Base-by-base conservation (phyloP, 768 basidiomycete genomes). In the Gloeophyllum trabeum region DNA sequence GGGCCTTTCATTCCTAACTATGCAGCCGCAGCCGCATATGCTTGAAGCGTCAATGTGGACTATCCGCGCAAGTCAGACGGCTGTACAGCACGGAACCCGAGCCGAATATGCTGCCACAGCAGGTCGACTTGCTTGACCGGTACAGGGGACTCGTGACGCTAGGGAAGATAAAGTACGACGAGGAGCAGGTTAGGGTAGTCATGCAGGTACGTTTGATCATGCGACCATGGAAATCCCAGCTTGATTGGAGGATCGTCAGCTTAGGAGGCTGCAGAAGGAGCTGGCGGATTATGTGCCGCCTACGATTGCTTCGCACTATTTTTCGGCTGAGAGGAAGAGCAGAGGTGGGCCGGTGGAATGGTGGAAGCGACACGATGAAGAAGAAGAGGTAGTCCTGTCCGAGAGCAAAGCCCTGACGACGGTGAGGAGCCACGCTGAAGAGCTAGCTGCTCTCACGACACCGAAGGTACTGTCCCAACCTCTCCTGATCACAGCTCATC, bases 231-330 rank as follows among this genome's bases (percentile, higher is more conserved):
- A 26, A 6, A 20, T 25, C n/a, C 7, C 35, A 14, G 4, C 43
- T 16, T 22, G 24, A 42, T 39, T 26, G n/a, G 18, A 21, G 7
- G 20, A 37, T 37, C 36, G 28, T 21, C 45, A 76, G 75, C 63
- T 76, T 0, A 58, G 70, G 39, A 65, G 67, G 35, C 55, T 79
- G 4, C 65, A 68, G 28, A 62, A 57, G n/a, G 61, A 65, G 10
- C 55, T 76, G 6, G 38, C 58, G 25, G 67, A 68, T 42, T 77
- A 79, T 52, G 60, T 67, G 12, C 76, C 76, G 0, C 68, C 75
- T 1, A 60, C 51, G 48, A 54, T 58, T 36, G 60, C 51, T n/a
- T 61, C 57, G 24, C 62, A 40, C 35, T 61, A 48, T 50, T 60
- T 53, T 4, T 36, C 41, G 16, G 16, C 10, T 20, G 46, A 43